Evolutionary conservation across 441 rosid genomes (phyloP), one percentile per base, ranked within the genome.

Genomic region (Corymbia citriodora): DNA sequence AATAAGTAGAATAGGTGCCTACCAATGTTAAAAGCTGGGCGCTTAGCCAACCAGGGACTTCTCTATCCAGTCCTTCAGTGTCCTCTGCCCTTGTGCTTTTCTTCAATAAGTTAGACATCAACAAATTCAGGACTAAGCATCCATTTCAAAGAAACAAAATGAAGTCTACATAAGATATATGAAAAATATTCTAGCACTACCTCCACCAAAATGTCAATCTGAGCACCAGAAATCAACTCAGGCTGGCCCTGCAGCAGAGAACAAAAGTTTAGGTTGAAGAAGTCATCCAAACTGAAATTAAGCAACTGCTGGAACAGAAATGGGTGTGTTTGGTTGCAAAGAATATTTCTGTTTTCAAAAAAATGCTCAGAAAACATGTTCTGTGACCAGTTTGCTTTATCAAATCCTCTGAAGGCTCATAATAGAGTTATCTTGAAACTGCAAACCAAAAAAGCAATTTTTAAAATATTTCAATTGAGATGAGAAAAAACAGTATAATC

Each of bases 141-240:
- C 6, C 1, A 87, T 13, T 59, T 59, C 49, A 31, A 57, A 10
- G 68, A 16, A 54, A 31, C 45, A 55, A 19, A 55, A 55, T 45
- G 49, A 87, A 27, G 36, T 55, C 57, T 50, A 50, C 61, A 55
- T 49, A 59, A 87, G 50, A 33, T 55, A 55, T 61, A 86, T 36
- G 87, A 12, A n/a, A 3, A 81, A 52, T 53, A 89, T 89, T 70
- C 83, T n/a, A 89, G 52, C 52, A 79, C 88, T 93, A 97, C 99
- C 98, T 97, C 99, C 57, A 95, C 88, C 97, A 97, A 93, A 89
- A 97, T 92, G 94, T 94, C 97, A 91, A 97, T 90, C 90, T 91
- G 95, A 92, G 97, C 97, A 88, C 96, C 97, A 2, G 96, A 92
- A 93, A 97, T 95, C 95, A 98, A 92, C 96, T 97, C 93, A 50